Evolutionary conservation across 2,329 filamentous ascomycete species (phyloP).

Genomic region (Xylariaceae sp.): DNA sequence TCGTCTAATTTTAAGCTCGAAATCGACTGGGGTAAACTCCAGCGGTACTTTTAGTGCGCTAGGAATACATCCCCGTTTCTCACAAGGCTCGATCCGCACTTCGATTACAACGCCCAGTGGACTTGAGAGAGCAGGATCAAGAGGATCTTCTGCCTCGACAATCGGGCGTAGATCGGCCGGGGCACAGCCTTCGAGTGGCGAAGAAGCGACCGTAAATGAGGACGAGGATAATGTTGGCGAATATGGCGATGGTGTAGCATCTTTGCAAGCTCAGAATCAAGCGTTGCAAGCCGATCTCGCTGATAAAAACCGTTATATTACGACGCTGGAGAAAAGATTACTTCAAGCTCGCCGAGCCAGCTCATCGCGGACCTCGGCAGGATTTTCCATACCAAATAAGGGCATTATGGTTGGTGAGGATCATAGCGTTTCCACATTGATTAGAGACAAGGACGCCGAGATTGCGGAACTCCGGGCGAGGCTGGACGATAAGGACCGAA

Average conservation of each 20-base stretch:
- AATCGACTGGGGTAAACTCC: slow-evolving; percentile 90
- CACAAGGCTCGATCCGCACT: slow-evolving; percentile 68
- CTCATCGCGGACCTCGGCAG: slow-evolving; percentile 83
- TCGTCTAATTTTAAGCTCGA: slow-evolving; percentile 91
- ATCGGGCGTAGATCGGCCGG: slow-evolving; percentile 60
- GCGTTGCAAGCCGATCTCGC: slow-evolving; percentile 92
- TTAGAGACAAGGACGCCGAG: slow-evolving; percentile 90
- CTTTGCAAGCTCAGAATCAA: slow-evolving; percentile 81
- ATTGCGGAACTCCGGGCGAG: slow-evolving; percentile 89
- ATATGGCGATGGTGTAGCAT: slow-evolving; percentile 85
- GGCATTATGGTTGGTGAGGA: slow-evolving; percentile 78
- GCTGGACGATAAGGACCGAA: slow-evolving; percentile 92
- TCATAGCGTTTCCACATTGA: slow-evolving; percentile 71
- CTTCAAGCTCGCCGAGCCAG: slow-evolving; percentile 89
- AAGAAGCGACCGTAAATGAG: slow-evolving; percentile 52
- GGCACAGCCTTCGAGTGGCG: slow-evolving; percentile 52
- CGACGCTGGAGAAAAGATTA: slow-evolving; percentile 88
- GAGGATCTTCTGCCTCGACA: slow-evolving; percentile 67
- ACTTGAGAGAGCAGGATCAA: slow-evolving; percentile 69
- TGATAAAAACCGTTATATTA: slow-evolving; percentile 98
- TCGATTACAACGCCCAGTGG: slow-evolving; percentile 70
- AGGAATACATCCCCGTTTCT: slow-evolving; percentile 67
- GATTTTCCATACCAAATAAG: slow-evolving; percentile 66
- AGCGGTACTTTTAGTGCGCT: slow-evolving; percentile 74
- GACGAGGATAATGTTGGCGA: slow-evolving; percentile 78